Conservation (phyloP, 495 filamentous ascomycete genomes). For the Apodospora peruviana region DNA sequence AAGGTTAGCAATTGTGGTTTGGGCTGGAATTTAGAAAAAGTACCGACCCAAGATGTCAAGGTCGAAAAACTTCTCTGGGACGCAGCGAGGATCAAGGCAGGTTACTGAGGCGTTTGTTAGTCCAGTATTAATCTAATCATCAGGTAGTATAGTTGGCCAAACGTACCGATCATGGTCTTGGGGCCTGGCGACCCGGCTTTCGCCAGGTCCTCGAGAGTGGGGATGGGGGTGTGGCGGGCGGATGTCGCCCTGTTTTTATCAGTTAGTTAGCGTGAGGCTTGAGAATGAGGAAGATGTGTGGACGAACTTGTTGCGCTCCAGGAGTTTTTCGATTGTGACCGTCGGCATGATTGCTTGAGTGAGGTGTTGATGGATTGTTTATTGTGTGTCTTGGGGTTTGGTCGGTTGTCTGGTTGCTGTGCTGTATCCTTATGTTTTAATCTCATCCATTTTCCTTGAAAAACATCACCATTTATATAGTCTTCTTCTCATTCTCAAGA, state of each 20-base stretch:
- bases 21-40: background rate
- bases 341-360: too few relatives aligned
- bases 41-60: conserved; percentile 11
- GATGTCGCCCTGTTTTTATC: conserved; percentile 2
- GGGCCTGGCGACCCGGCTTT: background rate
- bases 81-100: conserved; percentile 20
- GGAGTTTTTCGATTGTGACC: conserved; percentile 8
- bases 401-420: too few relatives aligned
- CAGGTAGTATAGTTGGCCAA: too few relatives aligned
- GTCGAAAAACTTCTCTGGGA: conserved; percentile 19
- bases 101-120: conserved; percentile 11
- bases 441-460: too few relatives aligned
- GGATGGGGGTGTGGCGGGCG: conserved; percentile 1
- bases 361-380: too few relatives aligned
- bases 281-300: background rate
- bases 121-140: background rate
- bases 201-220: background rate
- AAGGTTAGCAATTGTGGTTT: background rate
- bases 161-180: conserved; percentile 7
- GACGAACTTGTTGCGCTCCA: conserved; percentile 9
- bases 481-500: too few relatives aligned
- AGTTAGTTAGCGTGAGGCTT: background rate
- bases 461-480: too few relatives aligned
- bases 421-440: too few relatives aligned
- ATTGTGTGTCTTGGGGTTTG: too few relatives aligned